Conservation (phyloP, 2,329 filamentous ascomycete genomes). For the Thermothelomyces thermophilus region DNA sequence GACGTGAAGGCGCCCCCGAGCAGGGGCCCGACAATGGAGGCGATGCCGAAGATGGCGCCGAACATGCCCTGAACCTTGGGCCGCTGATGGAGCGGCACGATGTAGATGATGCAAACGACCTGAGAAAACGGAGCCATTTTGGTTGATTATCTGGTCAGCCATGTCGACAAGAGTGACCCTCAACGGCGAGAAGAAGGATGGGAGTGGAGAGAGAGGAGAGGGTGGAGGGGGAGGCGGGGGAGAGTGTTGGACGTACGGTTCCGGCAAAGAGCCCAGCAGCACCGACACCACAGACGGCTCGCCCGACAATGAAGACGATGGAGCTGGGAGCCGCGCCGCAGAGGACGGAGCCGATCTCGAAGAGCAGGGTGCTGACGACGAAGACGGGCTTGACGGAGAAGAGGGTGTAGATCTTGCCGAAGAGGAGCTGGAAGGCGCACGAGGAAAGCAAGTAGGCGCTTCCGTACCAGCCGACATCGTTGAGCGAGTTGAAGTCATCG, state of each 20-base stretch:
- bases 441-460: conserved; percentile 21
- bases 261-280: conserved; percentile 29
- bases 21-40: conserved; percentile 31
- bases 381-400: conserved; percentile 28
- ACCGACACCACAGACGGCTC: conserved; percentile 33
- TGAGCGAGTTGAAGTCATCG: conserved; percentile 18
- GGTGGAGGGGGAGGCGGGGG: background rate
- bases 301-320: conserved; percentile 30
- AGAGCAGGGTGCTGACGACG: conserved; percentile 25
- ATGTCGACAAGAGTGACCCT: no score
- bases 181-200: background rate
- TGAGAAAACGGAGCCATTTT: background rate
- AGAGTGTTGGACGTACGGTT: no score
- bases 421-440: conserved; percentile 30
- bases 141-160: no score
- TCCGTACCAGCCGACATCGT: conserved; percentile 20
- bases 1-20: conserved; percentile 34
- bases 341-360: conserved; percentile 31
- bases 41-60: conserved; percentile 31
- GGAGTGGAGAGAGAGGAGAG: background rate
- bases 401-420: conserved; percentile 31
- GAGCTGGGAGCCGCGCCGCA: conserved; percentile 32
- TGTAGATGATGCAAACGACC: conserved; percentile 29
- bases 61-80: conserved; percentile 31
- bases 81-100: conserved; percentile 27